A percentile compares a stretch with the other conserved stretches of the same genome.
Conservation (phyloP, 257 asterid genomes). For the Fraxinus excelsior region DNA sequence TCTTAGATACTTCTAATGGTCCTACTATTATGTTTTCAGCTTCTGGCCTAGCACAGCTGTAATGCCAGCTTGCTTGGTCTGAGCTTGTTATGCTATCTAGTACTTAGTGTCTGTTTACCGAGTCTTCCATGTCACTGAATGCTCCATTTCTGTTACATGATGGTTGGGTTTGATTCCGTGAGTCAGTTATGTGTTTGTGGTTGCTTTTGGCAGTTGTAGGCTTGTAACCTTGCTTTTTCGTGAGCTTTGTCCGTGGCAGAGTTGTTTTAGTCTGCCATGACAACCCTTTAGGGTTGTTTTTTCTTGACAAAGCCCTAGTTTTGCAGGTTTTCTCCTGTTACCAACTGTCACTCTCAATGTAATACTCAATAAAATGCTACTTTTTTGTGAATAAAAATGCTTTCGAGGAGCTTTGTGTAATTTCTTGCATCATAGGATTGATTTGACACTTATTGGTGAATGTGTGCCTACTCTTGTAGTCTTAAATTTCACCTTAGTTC, state of each 20-base stretch:
- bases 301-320: constrained; percentile 63
- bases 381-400: too few species aligned
- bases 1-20: constrained; percentile 35
- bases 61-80: constrained; percentile 4
- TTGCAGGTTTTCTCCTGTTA: constrained; percentile 21
- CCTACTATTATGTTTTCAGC: constrained; percentile 48
- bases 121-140: constrained; percentile 28
- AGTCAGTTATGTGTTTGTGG: constrained; percentile 20
- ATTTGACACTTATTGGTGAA: background rate
- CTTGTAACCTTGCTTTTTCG: constrained; percentile 40
- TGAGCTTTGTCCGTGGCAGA: constrained; percentile 76
- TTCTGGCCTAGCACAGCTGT: constrained; percentile 15
- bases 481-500: too few species aligned
- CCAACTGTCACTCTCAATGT: too few species aligned
- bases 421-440: background rate
- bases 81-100: constrained; percentile 15
- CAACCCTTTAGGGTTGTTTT: constrained; percentile 51
- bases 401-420: background rate
- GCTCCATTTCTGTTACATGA: constrained; percentile 25
- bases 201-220: constrained; percentile 50
- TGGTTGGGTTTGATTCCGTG: constrained; percentile 33
- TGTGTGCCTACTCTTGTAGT: background rate
- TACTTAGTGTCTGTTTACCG: constrained; percentile 30
- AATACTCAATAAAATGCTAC: too few species aligned
- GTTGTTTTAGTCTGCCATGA: constrained; percentile 50